Percentiles rank a stretch among this genome's conserved stretches.
Conservation (phyloP, 2,329 filamentous ascomycete species). For the Cryphonectria japonica region DNA sequence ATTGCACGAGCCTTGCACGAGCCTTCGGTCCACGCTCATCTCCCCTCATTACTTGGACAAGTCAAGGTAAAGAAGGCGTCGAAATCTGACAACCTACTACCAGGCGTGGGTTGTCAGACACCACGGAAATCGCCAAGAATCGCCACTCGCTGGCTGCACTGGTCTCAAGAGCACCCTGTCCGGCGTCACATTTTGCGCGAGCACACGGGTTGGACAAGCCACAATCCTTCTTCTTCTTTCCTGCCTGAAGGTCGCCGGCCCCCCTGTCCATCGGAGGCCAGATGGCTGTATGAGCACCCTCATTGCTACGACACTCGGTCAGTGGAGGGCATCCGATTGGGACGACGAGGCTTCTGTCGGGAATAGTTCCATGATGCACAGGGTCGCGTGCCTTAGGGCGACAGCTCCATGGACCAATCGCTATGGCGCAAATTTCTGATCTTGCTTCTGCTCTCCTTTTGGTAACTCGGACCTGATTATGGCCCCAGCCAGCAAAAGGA, state of each 20-base stretch:
- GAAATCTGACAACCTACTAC: background rate
- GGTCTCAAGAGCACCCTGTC: background rate
- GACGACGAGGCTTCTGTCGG: background rate
- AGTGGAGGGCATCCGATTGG: slow-evolving; percentile 4
- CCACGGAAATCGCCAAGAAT: background rate
- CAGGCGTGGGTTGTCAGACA: slow-evolving; percentile 13
- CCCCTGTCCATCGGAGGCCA: slow-evolving; percentile 7
- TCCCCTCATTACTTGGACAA: background rate
- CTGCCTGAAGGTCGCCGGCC: background rate
- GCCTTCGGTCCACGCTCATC: background rate
- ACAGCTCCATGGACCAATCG: background rate
- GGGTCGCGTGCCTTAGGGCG: background rate
- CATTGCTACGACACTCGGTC: background rate
- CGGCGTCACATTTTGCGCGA: slow-evolving; percentile 5
- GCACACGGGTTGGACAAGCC: slow-evolving; percentile 1
- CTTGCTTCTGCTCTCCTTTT: background rate
- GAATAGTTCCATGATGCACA: background rate
- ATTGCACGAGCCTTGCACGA: background rate
- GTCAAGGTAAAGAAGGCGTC: background rate
- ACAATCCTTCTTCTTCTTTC: slow-evolving; percentile 4
- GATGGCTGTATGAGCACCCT: background rate
- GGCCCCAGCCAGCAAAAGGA: background rate
- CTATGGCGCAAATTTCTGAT: background rate
- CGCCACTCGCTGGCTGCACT: background rate
- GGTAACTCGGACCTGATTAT: background rate